phyloP scores from a whole-genome alignment of 371 early-diverging fungal species.

The Mucor mucedo region DNA sequence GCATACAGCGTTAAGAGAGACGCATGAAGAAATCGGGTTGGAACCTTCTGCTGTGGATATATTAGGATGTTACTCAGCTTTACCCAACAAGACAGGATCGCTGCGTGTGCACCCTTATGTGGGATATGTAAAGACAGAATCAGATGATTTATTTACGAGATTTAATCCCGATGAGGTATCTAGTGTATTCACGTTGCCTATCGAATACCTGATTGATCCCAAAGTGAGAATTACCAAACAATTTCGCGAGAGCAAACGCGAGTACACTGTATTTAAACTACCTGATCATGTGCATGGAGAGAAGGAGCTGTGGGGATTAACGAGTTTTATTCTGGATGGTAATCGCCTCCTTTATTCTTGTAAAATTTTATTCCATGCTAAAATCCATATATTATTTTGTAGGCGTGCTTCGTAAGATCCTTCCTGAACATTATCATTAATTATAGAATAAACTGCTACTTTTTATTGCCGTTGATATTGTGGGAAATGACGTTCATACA shows the following conservation, averaged over 20 bases:
- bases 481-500: background rate
- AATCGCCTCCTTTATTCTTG: conserved; percentile 5
- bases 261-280: conserved; percentile 68
- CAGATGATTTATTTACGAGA: conserved; percentile 18
- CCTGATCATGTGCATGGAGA: conserved; percentile 52
- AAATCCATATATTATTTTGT: background rate
- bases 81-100: conserved; percentile 69
- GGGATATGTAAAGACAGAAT: conserved; percentile 58
- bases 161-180: conserved; percentile 77
- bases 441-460: background rate
- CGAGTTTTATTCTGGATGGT: conserved; percentile 79
- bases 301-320: conserved; percentile 82
- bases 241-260: conserved; percentile 64
- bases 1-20: conserved; percentile 83
- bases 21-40: conserved; percentile 84
- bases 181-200: conserved; percentile 69
- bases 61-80: conserved; percentile 67
- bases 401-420: conserved; percentile 46
- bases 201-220: conserved; percentile 67
- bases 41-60: conserved; percentile 53
- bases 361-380: too few relatives aligned
- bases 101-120: conserved; percentile 80
- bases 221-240: conserved; percentile 45
- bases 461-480: background rate
- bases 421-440: conserved; percentile 40